Evolutionary conservation across 1,284 basidiomycete species (phyloP).

Genomic region (Austropuccinia psidii): DNA sequence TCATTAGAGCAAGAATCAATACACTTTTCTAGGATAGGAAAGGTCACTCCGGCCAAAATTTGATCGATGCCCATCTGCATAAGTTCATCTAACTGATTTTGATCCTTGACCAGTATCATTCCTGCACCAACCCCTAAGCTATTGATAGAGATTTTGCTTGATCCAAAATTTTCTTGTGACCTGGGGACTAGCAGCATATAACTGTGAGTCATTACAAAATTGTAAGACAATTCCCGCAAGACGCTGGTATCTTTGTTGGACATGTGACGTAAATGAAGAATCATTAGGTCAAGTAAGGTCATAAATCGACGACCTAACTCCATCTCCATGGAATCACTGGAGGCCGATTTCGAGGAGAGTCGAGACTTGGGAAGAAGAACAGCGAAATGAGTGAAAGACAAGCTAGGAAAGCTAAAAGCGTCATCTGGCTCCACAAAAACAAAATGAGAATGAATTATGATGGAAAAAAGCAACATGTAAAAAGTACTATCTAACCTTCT

Average conservation of each 20-base stretch:
- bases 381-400: slow-evolving; percentile 1
- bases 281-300: slow-evolving; percentile 41
- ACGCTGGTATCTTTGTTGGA: background rate
- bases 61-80: background rate
- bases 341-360: background rate
- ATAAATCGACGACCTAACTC: slow-evolving; percentile 40
- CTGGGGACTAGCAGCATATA: slow-evolving; percentile 42
- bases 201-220: slow-evolving; percentile 40
- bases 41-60: background rate
- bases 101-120: slow-evolving; percentile 41
- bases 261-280: slow-evolving; percentile 42
- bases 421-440: background rate
- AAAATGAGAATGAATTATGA: slow-evolving; percentile 35
- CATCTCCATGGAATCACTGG: slow-evolving; percentile 13
- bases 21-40: slow-evolving; percentile 4
- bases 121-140: slow-evolving; percentile 43
- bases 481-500: slow-evolving; percentile 18
- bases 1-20: slow-evolving; percentile 2
- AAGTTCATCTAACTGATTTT: background rate
- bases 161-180: slow-evolving; percentile 24
- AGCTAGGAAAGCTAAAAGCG: background rate
- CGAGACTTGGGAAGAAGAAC: background rate
- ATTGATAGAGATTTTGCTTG: slow-evolving; percentile 35
- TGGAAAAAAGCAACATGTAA: background rate
- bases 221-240: slow-evolving; percentile 41